Evolutionary conservation across 192 early-diverging fungal species (phyloP).

Genomic region (Coemansia sp.): DNA sequence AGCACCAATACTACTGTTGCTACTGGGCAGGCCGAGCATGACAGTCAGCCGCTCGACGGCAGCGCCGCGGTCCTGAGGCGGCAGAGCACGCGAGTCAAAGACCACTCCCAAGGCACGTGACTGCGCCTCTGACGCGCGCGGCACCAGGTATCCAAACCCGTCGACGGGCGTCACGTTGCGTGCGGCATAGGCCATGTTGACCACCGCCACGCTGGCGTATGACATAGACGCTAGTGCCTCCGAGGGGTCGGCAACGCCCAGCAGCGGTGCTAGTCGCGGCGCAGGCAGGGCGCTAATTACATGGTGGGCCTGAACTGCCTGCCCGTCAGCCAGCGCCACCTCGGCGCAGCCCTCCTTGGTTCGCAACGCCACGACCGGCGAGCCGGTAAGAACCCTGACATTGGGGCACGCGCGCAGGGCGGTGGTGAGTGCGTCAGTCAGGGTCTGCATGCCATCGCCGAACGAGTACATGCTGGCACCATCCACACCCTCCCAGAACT

Average conservation of each 20-base stretch:
- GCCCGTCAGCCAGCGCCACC: conserved; percentile 28
- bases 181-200: conserved; percentile 71
- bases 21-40: conserved; percentile 72
- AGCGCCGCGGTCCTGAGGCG: conserved; percentile 58
- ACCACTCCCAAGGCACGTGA: conserved; percentile 72
- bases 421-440: conserved; percentile 59
- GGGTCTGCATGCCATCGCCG: conserved; percentile 71
- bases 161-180: conserved; percentile 58
- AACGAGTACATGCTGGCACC: conserved; percentile 82
- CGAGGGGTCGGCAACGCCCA: conserved; percentile 36
- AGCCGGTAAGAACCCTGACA: conserved; percentile 58
- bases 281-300: conserved; percentile 74
- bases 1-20: neutral
- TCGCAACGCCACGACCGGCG: conserved; percentile 49
- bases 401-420: conserved; percentile 56
- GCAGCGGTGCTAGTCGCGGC: conserved; percentile 48
- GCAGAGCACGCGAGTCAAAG: conserved; percentile 83
- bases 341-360: conserved; percentile 29
- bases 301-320: conserved; percentile 51
- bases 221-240: conserved; percentile 60
- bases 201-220: conserved; percentile 77
- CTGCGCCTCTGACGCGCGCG: conserved; percentile 57
- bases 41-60: conserved; percentile 66
- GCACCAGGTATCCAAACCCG: conserved; percentile 93
- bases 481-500: conserved; percentile 61